Base-by-base conservation (phyloP, 495 filamentous ascomycete species). In the Penicillium tannophilum region DNA sequence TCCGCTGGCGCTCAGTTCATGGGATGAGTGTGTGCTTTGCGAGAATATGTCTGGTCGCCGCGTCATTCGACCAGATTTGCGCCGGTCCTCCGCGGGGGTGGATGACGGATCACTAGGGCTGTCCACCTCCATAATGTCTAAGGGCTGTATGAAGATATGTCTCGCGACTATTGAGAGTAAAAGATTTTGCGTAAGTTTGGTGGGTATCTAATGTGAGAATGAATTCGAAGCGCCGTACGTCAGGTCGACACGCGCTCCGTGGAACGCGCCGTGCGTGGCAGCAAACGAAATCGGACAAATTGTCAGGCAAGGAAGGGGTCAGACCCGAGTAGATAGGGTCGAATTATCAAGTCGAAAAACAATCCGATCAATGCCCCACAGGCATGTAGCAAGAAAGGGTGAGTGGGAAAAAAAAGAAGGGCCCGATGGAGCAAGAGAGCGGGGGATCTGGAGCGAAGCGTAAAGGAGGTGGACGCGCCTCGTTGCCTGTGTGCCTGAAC, bases 21-120 rank as follows among this genome's bases (percentile, higher is more conserved):
- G 62, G 24, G 57, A 58, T 45, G 70, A 70, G 59, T 74, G 67
- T 35, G 65, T 66, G 26, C 63, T 79, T 51, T 80, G 70, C 6
- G 78, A 81, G 74, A 86, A 90, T 43, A 86, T 81, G 63, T 86
- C 82, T 51, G 90, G 90, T 59, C 83, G 86, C 62, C 87, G 90
- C 60, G 86, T 84, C 74, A 87, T 85, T 75, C 92, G 90, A 77
- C 89, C 89, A 48, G 92, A 96, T 66, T 90, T 90, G 70, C 92
- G 86, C 69, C 88, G 67, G 75, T 80, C 80, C 71, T 84, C 79
- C 62, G 83, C 79, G 64, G 67, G 68, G 35, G 69, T 71, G 3
- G 73, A 66, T 23, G 68, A 56, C 28, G 60, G 65, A 41, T 52
- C 64, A 31, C 62, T 62, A 42, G 61, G 70, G 46, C 66, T 68